Base-by-base conservation (phyloP, 164 flowering plant species). In the Malania oleifera region DNA sequence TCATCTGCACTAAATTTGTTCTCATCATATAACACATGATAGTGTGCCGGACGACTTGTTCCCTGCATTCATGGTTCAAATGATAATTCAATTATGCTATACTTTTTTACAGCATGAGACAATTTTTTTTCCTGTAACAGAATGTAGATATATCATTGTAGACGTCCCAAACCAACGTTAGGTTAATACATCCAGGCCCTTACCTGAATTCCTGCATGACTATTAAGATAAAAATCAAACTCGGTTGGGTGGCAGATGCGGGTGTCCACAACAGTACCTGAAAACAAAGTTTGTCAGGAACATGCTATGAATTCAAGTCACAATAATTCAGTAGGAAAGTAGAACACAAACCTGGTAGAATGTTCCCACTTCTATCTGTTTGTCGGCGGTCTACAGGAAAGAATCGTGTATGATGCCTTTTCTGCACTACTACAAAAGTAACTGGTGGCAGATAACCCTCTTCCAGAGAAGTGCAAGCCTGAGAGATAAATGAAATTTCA, bases 121-220 rank as follows among this genome's bases (percentile, higher is more conserved):
- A n/a, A n/a, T n/a, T n/a, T n/a, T n/a, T n/a, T n/a, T n/a, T n/a
- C n/a, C n/a, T n/a, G n/a, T n/a, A n/a, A n/a, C n/a, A n/a, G n/a
- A n/a, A n/a, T n/a, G n/a, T n/a, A n/a, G n/a, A n/a, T n/a, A n/a
- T n/a, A n/a, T n/a, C n/a, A n/a, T n/a, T n/a, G n/a, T n/a, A n/a
- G n/a, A n/a, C n/a, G n/a, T n/a, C n/a, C n/a, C n/a, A n/a, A n/a
- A n/a, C n/a, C n/a, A n/a, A n/a, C n/a, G n/a, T n/a, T n/a, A n/a
- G n/a, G n/a, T n/a, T n/a, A n/a, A n/a, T n/a, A n/a, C n/a, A 18
- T 8, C 24, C 37, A 31, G 18, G 20, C 8, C 35, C 10, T 56
- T 59, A 93, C 99, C 89, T 93, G 86, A 10, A 90, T 90, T 5
- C 97, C 99, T 27, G 93, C 86, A 76, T 93, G 99, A 52, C 99